A percentile compares a stretch with the other conserved stretches of the same genome.
Evolutionary conservation across 108 stramenopile genomes (phyloP).

Genomic region (Discostella stelligeroides): DNA sequence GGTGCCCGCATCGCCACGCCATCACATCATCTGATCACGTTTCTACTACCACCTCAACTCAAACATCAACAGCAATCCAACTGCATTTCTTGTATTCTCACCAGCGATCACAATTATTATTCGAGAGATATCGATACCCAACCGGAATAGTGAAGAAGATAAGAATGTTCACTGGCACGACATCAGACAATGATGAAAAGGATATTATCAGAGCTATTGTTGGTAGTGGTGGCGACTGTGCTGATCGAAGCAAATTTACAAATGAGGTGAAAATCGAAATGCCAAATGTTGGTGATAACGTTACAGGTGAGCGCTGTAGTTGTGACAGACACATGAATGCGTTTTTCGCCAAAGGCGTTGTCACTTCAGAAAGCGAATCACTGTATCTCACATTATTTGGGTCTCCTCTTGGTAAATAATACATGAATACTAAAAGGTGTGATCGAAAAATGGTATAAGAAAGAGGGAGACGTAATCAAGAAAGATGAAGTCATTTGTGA

Average conservation of each 20-base stretch:
- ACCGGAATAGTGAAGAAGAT: neutral
- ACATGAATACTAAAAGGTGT: constrained; percentile 5
- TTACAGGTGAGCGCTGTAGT: constrained; percentile 19
- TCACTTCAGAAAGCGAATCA: too few relatives aligned
- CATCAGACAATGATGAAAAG: constrained; percentile 8
- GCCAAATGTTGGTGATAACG: constrained; percentile 34
- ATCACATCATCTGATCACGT: too few relatives aligned
- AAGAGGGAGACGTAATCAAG: constrained; percentile 43
- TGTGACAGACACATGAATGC: neutral
- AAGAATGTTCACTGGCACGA: neutral
- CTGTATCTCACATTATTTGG: neutral
- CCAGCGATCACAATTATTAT: neutral
- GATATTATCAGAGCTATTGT: neutral
- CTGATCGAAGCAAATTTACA: constrained; percentile 30
- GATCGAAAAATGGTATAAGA: constrained; percentile 47
- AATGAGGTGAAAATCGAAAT: constrained; percentile 46
- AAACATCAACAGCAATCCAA: neutral
- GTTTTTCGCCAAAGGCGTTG: neutral
- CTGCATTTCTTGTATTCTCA: neutral
- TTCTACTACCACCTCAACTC: too few relatives aligned
- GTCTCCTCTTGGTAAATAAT: too few relatives aligned
- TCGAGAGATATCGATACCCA: neutral
- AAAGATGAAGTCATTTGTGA: constrained; percentile 48
- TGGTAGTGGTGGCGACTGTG: neutral
- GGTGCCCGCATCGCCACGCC: neutral